Conservation (phyloP, 331 rosid species). For the Ulmus americana region DNA sequence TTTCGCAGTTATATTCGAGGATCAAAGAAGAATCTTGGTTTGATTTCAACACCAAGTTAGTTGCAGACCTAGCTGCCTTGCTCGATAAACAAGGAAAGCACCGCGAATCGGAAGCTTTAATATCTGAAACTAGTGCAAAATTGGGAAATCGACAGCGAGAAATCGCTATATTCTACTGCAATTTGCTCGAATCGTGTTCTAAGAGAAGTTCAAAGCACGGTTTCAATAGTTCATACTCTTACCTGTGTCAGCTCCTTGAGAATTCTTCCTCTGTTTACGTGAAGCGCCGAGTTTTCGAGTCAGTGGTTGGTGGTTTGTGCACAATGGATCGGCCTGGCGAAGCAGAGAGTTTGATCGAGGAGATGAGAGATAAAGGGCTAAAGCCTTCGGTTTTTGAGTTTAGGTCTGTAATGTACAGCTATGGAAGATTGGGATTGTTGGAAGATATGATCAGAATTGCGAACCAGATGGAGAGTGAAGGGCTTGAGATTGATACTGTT, state of each 20-base stretch:
- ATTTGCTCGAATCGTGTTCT: conserved; percentile 57
- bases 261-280: conserved; percentile 47
- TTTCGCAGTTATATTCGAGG: conserved; percentile 47
- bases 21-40: conserved; percentile 63
- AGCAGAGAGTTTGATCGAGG: conserved; percentile 51
- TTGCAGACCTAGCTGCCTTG: conserved; percentile 54
- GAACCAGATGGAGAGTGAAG: conserved; percentile 50
- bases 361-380: conserved; percentile 37
- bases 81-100: conserved; percentile 48
- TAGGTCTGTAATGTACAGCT: conserved; percentile 45
- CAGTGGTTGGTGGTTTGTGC: conserved; percentile 62
- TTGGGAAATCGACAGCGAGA: conserved; percentile 45
- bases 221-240: conserved; percentile 40
- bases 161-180: conserved; percentile 54
- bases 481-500: conserved; percentile 47
- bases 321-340: conserved; percentile 54
- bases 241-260: conserved; percentile 35
- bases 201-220: conserved; percentile 51
- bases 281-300: conserved; percentile 53
- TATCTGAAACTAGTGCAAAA: conserved; percentile 44
- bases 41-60: conserved; percentile 55
- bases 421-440: conserved; percentile 66
- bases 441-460: conserved; percentile 52
- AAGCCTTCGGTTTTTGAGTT: conserved; percentile 54
- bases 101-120: conserved; percentile 34